A percentile compares a stretch with the other conserved stretches of the same genome.
phyloP scores from a whole-genome alignment of 257 asterid genomes.

The Solanum sejunctum region DNA sequence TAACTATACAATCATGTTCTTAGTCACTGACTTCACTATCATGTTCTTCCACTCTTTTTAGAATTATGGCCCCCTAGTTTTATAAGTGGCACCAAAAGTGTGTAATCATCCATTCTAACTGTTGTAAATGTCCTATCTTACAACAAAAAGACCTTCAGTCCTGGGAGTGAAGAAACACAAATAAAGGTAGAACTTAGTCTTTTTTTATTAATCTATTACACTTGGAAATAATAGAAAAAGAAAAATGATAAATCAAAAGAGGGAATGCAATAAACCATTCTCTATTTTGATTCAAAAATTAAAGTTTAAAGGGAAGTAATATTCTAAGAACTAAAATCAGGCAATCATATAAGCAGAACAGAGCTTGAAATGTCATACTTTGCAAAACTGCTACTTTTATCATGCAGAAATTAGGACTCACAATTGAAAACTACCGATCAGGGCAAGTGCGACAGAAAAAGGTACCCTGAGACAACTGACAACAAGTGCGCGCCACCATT shows the following conservation, averaged over 20 bases:
- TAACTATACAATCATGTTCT: not conserved
- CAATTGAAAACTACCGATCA: conserved; percentile 15
- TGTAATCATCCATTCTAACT: not conserved
- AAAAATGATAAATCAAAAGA: not conserved
- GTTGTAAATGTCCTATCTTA: not conserved
- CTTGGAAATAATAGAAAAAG: not conserved
- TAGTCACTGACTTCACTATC: not conserved
- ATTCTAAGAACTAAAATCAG: not conserved
- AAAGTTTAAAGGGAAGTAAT: not conserved
- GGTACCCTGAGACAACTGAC: conserved; percentile 33
- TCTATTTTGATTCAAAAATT: not conserved
- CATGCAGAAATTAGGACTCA: conserved; percentile 4
- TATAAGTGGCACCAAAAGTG: not conserved
- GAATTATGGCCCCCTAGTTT: not conserved
- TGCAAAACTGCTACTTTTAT: not conserved
- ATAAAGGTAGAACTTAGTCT: not conserved
- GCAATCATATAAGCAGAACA: not conserved
- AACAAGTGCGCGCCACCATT: conserved; percentile 17
- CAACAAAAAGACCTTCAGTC: not conserved
- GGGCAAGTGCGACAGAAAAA: conserved; percentile 28
- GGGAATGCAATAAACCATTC: not conserved
- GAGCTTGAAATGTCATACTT: not conserved
- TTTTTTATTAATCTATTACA: not conserved
- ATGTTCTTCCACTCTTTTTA: not conserved
- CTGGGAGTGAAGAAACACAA: not conserved